Evolutionary conservation across 176 grass and related monocot genomes (phyloP).

Genomic region (Musa beccarii): DNA sequence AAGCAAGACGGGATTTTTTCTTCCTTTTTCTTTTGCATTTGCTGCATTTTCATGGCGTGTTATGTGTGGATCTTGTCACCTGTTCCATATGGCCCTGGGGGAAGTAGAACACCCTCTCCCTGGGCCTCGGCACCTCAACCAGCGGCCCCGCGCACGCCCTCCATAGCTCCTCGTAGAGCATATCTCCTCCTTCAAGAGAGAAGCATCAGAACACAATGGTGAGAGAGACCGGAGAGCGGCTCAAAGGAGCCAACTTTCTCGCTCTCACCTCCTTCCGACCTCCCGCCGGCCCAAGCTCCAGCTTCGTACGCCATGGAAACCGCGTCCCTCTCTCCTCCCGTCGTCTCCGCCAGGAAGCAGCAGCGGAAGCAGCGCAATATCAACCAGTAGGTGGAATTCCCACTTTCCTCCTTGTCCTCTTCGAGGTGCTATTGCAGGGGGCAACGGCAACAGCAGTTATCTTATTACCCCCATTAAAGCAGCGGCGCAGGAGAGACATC

Average conservation of each 20-base stretch:
- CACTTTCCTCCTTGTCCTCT: background rate
- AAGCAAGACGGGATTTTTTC: background rate
- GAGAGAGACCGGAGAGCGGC: background rate
- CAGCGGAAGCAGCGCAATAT: background rate
- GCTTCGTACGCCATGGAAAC: background rate
- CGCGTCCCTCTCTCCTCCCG: background rate
- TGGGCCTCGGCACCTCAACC: conserved; percentile 51
- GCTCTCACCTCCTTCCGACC: background rate
- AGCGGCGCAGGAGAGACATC: background rate
- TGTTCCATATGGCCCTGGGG: conserved; percentile 93
- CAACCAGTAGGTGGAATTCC: background rate
- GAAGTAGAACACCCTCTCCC: conserved; percentile 85
- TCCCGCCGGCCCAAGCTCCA: background rate
- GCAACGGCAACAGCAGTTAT: conserved; percentile 1
- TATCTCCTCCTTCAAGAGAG: conserved; percentile 15
- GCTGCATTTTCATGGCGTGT: background rate
- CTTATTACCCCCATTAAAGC: conserved; percentile 4
- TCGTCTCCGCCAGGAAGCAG: background rate
- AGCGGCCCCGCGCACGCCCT: conserved; percentile 79
- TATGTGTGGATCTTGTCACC: conserved; percentile 11
- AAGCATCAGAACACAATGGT: background rate
- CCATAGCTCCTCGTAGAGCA: conserved; percentile 66
- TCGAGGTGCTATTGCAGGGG: background rate
- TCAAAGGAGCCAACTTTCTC: background rate
- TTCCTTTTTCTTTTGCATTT: too few species aligned